A percentile compares a stretch with the other conserved stretches of the same genome.
Evolutionary conservation across 2,329 filamentous ascomycete species (phyloP).

Genomic region (Fusarium sp.): DNA sequence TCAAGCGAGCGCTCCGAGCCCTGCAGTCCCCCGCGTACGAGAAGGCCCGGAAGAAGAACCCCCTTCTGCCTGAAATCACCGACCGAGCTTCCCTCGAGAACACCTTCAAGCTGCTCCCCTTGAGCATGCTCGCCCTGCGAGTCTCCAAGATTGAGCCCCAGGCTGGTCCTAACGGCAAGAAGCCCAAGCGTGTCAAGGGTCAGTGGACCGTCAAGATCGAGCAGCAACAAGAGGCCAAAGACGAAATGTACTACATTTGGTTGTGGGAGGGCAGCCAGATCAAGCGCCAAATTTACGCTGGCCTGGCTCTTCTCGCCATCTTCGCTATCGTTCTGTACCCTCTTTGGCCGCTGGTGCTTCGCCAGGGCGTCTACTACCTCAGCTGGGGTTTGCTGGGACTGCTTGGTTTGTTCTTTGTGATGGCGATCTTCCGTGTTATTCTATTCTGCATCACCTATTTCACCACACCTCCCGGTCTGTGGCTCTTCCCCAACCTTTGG

Average conservation of each 20-base stretch:
- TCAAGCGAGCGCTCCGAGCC: constrained; percentile 94
- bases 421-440: constrained; percentile 97
- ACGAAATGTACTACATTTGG: constrained; percentile 96
- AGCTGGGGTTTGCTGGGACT: constrained; percentile 93
- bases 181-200: constrained; percentile 91
- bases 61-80: constrained; percentile 86
- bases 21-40: constrained; percentile 90
- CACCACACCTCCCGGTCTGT: constrained; percentile 85
- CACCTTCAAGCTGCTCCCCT: constrained; percentile 91
- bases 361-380: constrained; percentile 96
- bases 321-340: constrained; percentile 95
- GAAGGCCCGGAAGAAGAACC: constrained; percentile 91
- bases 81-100: constrained; percentile 92
- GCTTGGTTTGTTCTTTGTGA: constrained; percentile 93
- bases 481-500: constrained; percentile 97
- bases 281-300: constrained; percentile 93
- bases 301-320: constrained; percentile 82
- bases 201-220: constrained; percentile 96
- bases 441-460: constrained; percentile 96
- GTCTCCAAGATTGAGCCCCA: constrained; percentile 81
- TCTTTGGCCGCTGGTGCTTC: constrained; percentile 91
- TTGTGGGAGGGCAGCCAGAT: constrained; percentile 94
- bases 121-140: constrained; percentile 92
- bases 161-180: constrained; percentile 73
- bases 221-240: constrained; percentile 89